Evolutionary conservation across 164 flowering plant species (phyloP), one percentile per base, ranked within the genome.

Genomic region (Macadamia tetraphylla): DNA sequence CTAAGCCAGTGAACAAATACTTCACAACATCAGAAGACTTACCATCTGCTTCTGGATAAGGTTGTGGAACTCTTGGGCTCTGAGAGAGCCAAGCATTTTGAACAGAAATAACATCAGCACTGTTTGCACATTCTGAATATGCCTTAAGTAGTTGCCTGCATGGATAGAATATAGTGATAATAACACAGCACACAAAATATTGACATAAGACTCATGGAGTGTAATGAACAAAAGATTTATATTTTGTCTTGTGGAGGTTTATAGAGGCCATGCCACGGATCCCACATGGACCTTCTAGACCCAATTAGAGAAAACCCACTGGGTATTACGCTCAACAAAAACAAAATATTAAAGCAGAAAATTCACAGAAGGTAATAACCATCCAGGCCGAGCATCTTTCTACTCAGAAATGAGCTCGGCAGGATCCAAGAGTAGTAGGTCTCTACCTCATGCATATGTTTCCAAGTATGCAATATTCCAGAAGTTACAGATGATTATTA

Each of bases 61-160:
- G 67, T 30, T 72, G 79, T 32, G 84, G 79, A 57, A 80, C 73
- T 65, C 71, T 79, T 42, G 81, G 44, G 30, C 71, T 75, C 75
- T 86, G 85, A 13, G 97, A 81, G 62, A 95, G 87, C 98, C 98
- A 95, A 29, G 84, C 72, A 78, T 92, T 95, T 77, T 95, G 99
- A 53, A 81, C 88, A 1, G 85, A 65, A 66, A 95, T 89, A 57
- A 95, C 88, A 40, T 81, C 96, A 63, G 89, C 79, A 72, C 99
- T 86, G 69, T 81, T 88, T 67, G 76, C 71, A 57, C 98, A 95
- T 75, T 86, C 72, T 31, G 99, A 82, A 74, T 95, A 95, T 32
- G 87, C 93, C 79, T 88, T 91, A 49, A 92, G 77, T 53, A 95
- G 88, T 66, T 92, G 94, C 81, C 97, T 91, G 85, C 74, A 80